These are phyloP conservation scores for Flammula alnicola DNA, from an alignment of 1,284 basidiomycete species.

Conservation along the genomic window DNA sequence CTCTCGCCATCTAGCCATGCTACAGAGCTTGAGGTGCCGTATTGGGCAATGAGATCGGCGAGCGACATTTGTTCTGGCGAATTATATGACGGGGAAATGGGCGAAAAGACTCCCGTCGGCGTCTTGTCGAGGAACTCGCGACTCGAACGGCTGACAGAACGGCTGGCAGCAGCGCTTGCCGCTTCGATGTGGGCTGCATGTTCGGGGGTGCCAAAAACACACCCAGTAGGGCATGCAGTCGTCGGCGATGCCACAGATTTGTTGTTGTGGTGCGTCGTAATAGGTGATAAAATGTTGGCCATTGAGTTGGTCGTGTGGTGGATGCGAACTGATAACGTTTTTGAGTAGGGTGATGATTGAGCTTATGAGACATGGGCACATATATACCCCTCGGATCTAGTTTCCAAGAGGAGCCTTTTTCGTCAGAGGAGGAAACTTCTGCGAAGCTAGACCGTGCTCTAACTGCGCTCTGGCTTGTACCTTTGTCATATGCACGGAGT, in stretches of 20 bases:
- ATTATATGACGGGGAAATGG: not conserved
- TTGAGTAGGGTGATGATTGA: too few species aligned
- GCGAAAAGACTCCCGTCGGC: not conserved
- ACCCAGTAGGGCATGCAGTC: constrained; percentile 6
- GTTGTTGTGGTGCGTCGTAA: not conserved
- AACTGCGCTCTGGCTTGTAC: too few species aligned
- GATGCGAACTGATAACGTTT: too few species aligned
- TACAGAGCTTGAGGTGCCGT: constrained; percentile 17
- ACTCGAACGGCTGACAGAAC: not conserved
- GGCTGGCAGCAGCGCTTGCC: constrained; percentile 1
- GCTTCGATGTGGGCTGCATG: not conserved
- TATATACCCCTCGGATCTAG: too few species aligned
- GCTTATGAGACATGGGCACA: too few species aligned
- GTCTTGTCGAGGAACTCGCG: not conserved
- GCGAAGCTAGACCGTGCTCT: too few species aligned
- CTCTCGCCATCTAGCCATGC: constrained; percentile 17
- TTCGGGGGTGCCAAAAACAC: constrained; percentile 4
- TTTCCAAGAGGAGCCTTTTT: too few species aligned
- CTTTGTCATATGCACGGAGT: too few species aligned
- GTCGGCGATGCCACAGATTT: constrained; percentile 5
- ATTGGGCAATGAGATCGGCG: constrained; percentile 18
- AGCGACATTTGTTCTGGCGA: constrained; percentile 8
- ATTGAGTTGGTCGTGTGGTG: too few species aligned
- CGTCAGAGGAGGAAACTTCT: too few species aligned
- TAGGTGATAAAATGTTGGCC: not conserved